Evolutionary conservation across 2,329 filamentous ascomycete species (phyloP).

Genomic region (Arthrinium puccinioides): DNA sequence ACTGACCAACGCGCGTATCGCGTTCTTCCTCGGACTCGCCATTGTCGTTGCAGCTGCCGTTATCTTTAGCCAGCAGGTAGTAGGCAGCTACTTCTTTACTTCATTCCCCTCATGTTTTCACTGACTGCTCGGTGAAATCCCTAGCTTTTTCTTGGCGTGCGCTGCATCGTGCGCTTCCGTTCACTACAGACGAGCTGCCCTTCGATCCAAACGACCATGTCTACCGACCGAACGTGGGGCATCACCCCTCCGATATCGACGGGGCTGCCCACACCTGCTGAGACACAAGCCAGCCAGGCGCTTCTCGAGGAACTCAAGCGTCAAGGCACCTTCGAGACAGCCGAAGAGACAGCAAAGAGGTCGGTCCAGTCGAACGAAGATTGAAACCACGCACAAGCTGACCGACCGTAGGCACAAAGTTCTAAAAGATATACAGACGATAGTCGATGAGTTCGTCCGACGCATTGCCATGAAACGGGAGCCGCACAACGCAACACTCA

Average conservation of each 20-base stretch:
- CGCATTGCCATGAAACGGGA: slow-evolving; percentile 69
- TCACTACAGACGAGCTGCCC: too few species aligned
- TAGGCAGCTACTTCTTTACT: too few species aligned
- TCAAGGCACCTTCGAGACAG: slow-evolving; percentile 87
- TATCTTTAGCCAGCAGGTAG: too few species aligned
- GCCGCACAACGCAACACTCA: slow-evolving; percentile 63
- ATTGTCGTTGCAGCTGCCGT: too few species aligned
- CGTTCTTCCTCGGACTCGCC: too few species aligned
- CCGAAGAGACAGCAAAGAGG: slow-evolving; percentile 78
- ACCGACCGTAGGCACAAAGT: slow-evolving; percentile 53
- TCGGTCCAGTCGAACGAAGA: slow-evolving; percentile 25
- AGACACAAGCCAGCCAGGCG: slow-evolving; percentile 69
- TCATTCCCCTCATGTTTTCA: too few species aligned
- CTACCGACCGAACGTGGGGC: slow-evolving; percentile 38
- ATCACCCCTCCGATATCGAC: slow-evolving; percentile 80
- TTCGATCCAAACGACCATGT: slow-evolving; percentile 12
- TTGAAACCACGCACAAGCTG: slow-evolving; percentile 6
- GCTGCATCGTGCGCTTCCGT: too few species aligned
- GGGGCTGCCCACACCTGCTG: slow-evolving; percentile 65
- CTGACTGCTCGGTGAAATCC: too few species aligned
- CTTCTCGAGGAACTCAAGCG: slow-evolving; percentile 78
- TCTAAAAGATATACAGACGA: slow-evolving; percentile 67
- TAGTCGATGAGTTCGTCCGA: slow-evolving; percentile 82
- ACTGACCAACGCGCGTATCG: too few species aligned
- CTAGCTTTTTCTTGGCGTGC: too few species aligned